These are phyloP conservation scores for Botrytis elliptica DNA, from an alignment of 2,329 filamentous ascomycete genomes.

Conservation along the genomic window DNA sequence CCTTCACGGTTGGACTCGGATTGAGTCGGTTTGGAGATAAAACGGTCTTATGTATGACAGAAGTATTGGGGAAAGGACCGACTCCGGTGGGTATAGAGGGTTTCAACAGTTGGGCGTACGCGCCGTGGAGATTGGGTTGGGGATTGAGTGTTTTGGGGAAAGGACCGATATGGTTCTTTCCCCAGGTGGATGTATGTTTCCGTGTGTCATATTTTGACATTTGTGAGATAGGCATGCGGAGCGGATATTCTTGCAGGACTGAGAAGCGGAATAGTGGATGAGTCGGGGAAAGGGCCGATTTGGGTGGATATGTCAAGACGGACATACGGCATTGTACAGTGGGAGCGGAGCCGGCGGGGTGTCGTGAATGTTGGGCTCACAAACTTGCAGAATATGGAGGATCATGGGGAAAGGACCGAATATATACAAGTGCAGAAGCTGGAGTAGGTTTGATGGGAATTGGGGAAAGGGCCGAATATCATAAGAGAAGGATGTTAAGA, in stretches of 20 bases:
- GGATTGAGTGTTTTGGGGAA: background rate
- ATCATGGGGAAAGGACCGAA: slow-evolving; percentile 11
- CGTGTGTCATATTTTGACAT: background rate
- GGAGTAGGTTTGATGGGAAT: background rate
- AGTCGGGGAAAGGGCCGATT: background rate
- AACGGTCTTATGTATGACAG: background rate
- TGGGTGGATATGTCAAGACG: background rate
- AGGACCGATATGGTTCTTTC: background rate
- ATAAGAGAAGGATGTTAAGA: background rate
- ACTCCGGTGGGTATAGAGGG: background rate
- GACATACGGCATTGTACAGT: background rate
- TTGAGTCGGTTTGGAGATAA: background rate
- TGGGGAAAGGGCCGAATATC: background rate
- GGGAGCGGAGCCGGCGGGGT: background rate
- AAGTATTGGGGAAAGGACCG: slow-evolving; percentile 8
- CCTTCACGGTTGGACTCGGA: background rate
- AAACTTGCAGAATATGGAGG: background rate
- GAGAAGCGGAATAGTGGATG: background rate
- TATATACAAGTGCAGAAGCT: background rate
- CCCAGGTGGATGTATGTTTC: background rate
- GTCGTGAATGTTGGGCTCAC: background rate
- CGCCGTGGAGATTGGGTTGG: background rate
- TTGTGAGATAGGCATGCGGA: background rate
- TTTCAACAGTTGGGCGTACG: background rate
- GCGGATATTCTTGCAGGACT: background rate